A percentile compares a stretch with the other conserved stretches of the same genome.
These are phyloP conservation scores for Bryopsis sp. DNA, from an alignment of 139 green algal species.

Conservation along the genomic window DNA sequence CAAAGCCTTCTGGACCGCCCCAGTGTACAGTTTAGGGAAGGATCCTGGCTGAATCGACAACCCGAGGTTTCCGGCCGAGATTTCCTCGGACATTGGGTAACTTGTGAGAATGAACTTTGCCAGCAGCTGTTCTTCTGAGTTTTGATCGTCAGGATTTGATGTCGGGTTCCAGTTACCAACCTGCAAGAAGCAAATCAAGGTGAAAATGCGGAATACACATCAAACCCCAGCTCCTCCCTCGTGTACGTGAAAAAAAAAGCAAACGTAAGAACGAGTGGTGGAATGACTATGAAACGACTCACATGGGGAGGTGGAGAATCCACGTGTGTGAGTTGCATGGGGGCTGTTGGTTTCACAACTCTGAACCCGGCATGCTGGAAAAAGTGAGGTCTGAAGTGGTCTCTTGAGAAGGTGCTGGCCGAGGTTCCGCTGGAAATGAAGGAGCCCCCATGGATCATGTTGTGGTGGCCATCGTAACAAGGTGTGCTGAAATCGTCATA, in stretches of 20 bases:
- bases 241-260: no score
- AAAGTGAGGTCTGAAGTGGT: slow-evolving; percentile 75
- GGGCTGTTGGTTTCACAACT: background rate
- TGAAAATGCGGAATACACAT: no score
- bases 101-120: no score
- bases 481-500: slow-evolving; percentile 71
- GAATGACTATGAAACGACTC: background rate
- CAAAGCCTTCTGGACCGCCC: background rate
- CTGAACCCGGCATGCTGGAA: slow-evolving; percentile 41
- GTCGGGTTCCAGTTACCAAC: background rate
- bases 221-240: no score
- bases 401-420: slow-evolving; percentile 57
- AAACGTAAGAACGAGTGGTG: no score
- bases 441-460: slow-evolving; percentile 64
- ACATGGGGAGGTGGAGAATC: slow-evolving; percentile 19
- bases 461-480: slow-evolving; percentile 69
- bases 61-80: no score
- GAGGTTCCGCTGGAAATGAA: slow-evolving; percentile 68
- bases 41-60: no score
- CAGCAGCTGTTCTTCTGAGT: background rate
- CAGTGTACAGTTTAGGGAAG: no score
- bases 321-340: slow-evolving; percentile 11
- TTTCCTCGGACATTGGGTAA: no score
- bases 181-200: background rate
- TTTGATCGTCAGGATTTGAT: background rate